These are phyloP conservation scores for Penicillium olsonii DNA, from an alignment of 2,329 filamentous ascomycete species.

Conservation along the genomic window DNA sequence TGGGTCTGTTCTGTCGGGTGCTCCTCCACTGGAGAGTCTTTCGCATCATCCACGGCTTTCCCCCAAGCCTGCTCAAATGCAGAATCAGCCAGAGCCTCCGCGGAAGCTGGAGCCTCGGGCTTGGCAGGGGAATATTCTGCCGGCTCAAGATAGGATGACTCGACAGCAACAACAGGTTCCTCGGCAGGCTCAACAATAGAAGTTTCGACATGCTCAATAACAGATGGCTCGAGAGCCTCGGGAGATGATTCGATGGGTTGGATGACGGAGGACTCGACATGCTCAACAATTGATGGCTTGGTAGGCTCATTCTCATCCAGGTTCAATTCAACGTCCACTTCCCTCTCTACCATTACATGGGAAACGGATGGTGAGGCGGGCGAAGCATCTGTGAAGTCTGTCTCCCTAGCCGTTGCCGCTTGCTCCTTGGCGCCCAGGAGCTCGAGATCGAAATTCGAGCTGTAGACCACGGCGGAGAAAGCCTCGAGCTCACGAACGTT, in stretches of 20 bases:
- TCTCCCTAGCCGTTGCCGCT: conserved; percentile 1
- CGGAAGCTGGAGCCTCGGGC: not conserved
- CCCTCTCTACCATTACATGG: conserved; percentile 24
- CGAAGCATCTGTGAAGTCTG: conserved; percentile 4
- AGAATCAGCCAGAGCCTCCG: conserved; percentile 21
- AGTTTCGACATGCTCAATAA: conserved; percentile 11
- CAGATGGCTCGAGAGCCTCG: not conserved
- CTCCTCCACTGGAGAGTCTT: conserved; percentile 7
- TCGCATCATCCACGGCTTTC: conserved; percentile 35
- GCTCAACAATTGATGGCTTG: conserved; percentile 5
- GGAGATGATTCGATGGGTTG: not conserved
- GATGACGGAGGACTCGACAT: not conserved
- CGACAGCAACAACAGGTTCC: not conserved
- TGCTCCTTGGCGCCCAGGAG: conserved; percentile 27
- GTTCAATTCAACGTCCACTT: conserved; percentile 10
- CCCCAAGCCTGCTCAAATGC: conserved; percentile 41
- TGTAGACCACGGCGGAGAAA: conserved; percentile 53
- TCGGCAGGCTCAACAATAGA: not conserved
- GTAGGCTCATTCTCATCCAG: conserved; percentile 1
- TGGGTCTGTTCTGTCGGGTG: conserved; percentile 5
- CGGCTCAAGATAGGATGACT: conserved; percentile 1
- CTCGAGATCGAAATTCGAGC: conserved; percentile 47
- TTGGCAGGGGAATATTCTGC: not conserved
- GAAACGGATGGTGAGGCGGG: conserved; percentile 19
- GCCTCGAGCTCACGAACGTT: conserved; percentile 51